A percentile compares a stretch with the other conserved stretches of the same genome.
Evolutionary conservation across 1,284 basidiomycete species (phyloP).

Genomic region (Phaffia rhodozyma): DNA sequence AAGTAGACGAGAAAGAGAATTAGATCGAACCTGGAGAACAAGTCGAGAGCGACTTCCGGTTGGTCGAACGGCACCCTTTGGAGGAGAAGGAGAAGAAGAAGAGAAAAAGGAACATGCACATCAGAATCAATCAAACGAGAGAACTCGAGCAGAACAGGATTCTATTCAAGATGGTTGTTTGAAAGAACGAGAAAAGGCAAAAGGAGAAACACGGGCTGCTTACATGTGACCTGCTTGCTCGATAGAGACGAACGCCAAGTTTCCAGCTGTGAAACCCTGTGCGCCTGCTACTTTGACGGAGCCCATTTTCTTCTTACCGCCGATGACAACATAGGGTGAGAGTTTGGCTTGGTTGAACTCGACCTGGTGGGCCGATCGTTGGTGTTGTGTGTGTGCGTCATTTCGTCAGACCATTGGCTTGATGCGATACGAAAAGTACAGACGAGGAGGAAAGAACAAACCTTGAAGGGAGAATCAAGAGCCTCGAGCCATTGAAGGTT

Average conservation of each 20-base stretch:
- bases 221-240: constrained; percentile 65
- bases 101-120: not conserved
- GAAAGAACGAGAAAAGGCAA: not conserved
- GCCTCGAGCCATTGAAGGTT: constrained; percentile 57
- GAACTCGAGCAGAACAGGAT: not conserved
- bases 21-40: constrained; percentile 39
- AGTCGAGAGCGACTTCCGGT: constrained; percentile 54
- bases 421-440: constrained; percentile 18
- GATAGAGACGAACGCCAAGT: constrained; percentile 60
- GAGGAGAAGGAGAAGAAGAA: not conserved
- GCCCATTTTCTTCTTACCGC: constrained; percentile 30
- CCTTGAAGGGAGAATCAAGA: constrained; percentile 36
- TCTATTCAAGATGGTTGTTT: no score
- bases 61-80: constrained; percentile 60
- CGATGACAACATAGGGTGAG: constrained; percentile 46
- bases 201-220: constrained; percentile 10
- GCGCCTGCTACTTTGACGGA: constrained; percentile 46
- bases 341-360: constrained; percentile 49
- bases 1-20: not conserved
- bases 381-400: constrained; percentile 36
- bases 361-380: constrained; percentile 40
- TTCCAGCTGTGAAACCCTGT: constrained; percentile 48
- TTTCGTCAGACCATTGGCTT: constrained; percentile 29
- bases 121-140: constrained; percentile 5
- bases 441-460: not conserved